These are phyloP conservation scores for Psilocybe sp. DNA, from an alignment of 768 basidiomycete genomes.

Conservation along the genomic window DNA sequence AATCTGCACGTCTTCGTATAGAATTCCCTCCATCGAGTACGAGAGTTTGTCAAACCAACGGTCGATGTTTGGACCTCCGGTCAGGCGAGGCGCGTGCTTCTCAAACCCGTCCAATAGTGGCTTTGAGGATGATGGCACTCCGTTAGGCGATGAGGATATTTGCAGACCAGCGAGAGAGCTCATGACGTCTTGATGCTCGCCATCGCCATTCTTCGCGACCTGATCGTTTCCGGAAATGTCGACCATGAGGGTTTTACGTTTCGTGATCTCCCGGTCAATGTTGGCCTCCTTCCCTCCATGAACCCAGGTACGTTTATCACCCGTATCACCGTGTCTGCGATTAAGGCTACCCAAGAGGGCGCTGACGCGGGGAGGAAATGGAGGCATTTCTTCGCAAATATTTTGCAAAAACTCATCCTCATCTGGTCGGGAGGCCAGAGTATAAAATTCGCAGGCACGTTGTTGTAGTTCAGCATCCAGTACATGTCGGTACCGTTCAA, in stretches of 20 bases:
- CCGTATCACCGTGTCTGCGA: conserved; percentile 88
- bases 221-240: conserved; percentile 34
- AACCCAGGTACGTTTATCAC: conserved; percentile 93
- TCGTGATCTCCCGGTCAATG: conserved; percentile 65
- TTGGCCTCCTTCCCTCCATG: conserved; percentile 95
- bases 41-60: conserved; percentile 87
- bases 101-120: conserved; percentile 21
- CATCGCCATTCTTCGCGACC: conserved; percentile 24
- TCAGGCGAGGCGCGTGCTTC: conserved; percentile 50
- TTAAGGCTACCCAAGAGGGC: conserved; percentile 85
- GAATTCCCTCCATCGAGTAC: conserved; percentile 78
- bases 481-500: conserved; percentile 96
- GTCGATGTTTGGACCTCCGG: conserved; percentile 70
- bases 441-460: conserved; percentile 96
- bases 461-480: conserved; percentile 97
- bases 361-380: conserved; percentile 94
- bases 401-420: conserved; percentile 93
- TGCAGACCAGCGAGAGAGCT: conserved; percentile 83
- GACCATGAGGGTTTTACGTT: conserved; percentile 43
- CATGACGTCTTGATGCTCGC: conserved; percentile 50
- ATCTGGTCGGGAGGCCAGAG: conserved; percentile 78
- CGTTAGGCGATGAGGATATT: conserved; percentile 15
- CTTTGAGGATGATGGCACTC: conserved; percentile 12
- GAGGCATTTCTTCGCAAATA: conserved; percentile 98
- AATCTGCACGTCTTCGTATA: conserved; percentile 94